Evolutionary conservation across 768 basidiomycete genomes (phyloP).

Genomic region (Mycena vitilis): DNA sequence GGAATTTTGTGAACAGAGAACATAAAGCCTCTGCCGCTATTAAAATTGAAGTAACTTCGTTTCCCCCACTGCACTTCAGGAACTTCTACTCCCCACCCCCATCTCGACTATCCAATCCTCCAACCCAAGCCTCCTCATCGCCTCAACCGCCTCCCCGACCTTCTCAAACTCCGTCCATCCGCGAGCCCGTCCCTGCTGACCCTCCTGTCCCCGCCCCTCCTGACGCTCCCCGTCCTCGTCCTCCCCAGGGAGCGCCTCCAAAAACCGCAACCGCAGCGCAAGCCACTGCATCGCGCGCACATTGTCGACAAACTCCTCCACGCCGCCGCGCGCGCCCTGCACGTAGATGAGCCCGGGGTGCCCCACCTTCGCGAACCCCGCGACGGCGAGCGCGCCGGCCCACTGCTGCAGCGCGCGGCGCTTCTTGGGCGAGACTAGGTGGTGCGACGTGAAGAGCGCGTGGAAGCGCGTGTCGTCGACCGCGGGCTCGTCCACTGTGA

Average conservation of each 20-base stretch:
- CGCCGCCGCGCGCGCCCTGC: conserved; percentile 61
- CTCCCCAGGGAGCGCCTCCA: conserved; percentile 54
- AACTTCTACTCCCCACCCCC: conserved; percentile 65
- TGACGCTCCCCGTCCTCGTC: too few relatives aligned
- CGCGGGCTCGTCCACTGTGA: not conserved
- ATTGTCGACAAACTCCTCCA: conserved; percentile 74
- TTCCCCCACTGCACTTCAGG: conserved; percentile 11
- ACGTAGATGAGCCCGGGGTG: conserved; percentile 83
- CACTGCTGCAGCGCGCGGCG: conserved; percentile 67
- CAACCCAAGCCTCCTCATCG: conserved; percentile 69
- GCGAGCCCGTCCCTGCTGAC: not conserved
- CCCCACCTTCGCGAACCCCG: conserved; percentile 80
- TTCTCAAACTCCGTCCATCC: conserved; percentile 77
- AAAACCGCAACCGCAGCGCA: conserved; percentile 71
- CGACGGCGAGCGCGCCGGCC: conserved; percentile 63
- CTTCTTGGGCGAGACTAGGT: conserved; percentile 74
- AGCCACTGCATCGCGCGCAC: conserved; percentile 86
- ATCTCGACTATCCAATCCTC: conserved; percentile 69
- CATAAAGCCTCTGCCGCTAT: too few relatives aligned
- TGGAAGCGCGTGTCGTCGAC: conserved; percentile 52
- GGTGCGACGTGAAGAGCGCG: conserved; percentile 79
- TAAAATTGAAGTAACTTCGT: too few relatives aligned
- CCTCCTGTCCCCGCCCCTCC: too few relatives aligned
- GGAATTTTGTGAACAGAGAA: too few relatives aligned
- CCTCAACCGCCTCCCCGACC: conserved; percentile 75